These are phyloP conservation scores for Leptographium wingfieldii DNA, from an alignment of 2,329 filamentous ascomycete species.

Conservation along the genomic window DNA sequence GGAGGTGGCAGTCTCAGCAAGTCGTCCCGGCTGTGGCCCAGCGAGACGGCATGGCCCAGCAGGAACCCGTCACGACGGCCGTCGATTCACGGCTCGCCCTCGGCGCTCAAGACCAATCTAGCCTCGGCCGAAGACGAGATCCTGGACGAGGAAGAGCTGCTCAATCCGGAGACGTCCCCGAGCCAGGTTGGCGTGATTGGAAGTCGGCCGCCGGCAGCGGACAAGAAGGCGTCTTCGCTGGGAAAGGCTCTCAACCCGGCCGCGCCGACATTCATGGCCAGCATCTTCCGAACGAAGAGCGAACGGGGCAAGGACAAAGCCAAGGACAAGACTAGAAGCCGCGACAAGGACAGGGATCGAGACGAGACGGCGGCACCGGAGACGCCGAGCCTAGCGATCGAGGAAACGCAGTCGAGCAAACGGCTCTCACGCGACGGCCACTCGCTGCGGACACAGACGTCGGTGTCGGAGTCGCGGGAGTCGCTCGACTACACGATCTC, in stretches of 20 bases:
- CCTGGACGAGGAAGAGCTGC: constrained; percentile 42
- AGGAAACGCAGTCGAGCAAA: constrained; percentile 29
- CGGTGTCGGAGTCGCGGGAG: constrained; percentile 47
- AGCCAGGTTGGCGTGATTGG: constrained; percentile 63
- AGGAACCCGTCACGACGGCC: constrained; percentile 67
- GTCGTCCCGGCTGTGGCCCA: constrained; percentile 52
- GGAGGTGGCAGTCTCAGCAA: constrained; percentile 27
- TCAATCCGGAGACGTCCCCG: constrained; percentile 38
- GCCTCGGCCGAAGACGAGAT: constrained; percentile 54
- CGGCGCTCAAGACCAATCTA: constrained; percentile 44
- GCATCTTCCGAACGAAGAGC: constrained; percentile 42
- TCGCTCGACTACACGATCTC: constrained; percentile 44
- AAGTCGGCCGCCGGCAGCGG: constrained; percentile 46
- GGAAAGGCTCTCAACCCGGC: constrained; percentile 68
- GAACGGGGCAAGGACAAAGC: constrained; percentile 24
- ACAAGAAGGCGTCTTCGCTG: constrained; percentile 30
- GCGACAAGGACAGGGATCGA: constrained; percentile 15
- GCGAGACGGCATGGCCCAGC: constrained; percentile 38
- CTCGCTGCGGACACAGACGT: constrained; percentile 45
- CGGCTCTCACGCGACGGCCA: constrained; percentile 43
- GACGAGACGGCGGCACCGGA: constrained; percentile 2
- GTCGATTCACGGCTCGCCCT: constrained; percentile 67
- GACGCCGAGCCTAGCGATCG: constrained; percentile 26
- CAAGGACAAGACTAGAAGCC: constrained; percentile 26
- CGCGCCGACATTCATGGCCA: constrained; percentile 74